Conservation (phyloP, 2,329 filamentous ascomycete species). For the Diplodia scrobiculata region DNA sequence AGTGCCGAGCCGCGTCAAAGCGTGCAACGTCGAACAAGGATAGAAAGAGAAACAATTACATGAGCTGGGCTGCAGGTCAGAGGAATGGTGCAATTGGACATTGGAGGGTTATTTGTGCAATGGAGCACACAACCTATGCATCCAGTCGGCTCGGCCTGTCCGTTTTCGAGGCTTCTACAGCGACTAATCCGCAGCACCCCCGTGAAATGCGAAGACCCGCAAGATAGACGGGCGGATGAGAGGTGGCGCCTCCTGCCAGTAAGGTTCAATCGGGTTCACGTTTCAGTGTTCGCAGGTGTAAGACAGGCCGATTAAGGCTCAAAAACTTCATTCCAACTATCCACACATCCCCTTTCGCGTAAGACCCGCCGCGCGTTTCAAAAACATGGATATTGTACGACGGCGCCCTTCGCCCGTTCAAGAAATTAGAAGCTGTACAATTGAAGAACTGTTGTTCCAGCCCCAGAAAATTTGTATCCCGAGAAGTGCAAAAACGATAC, state of each 20-base stretch:
- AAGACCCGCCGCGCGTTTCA: conserved; percentile 19
- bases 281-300: background rate
- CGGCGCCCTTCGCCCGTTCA: conserved; percentile 14
- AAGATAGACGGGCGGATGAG: background rate
- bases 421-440: conserved; percentile 27
- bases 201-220: background rate
- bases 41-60: background rate
- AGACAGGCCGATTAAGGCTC: conserved; percentile 19
- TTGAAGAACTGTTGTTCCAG: conserved; percentile 16
- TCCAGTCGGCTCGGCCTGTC: background rate
- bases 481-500: conserved; percentile 26
- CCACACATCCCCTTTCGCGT: conserved; percentile 23
- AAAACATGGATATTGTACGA: conserved; percentile 22
- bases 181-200: background rate
- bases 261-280: background rate
- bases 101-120: background rate
- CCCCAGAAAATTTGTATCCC: conserved; percentile 22
- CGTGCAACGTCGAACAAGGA: background rate
- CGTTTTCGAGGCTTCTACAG: background rate
- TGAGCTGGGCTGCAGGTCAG: background rate
- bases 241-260: background rate
- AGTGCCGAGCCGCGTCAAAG: background rate
- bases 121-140: background rate
- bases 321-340: conserved; percentile 28
- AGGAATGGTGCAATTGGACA: background rate